Base-by-base conservation (phyloP, 2,329 filamentous ascomycete genomes). In the Paraconiothyrium sp. region DNA sequence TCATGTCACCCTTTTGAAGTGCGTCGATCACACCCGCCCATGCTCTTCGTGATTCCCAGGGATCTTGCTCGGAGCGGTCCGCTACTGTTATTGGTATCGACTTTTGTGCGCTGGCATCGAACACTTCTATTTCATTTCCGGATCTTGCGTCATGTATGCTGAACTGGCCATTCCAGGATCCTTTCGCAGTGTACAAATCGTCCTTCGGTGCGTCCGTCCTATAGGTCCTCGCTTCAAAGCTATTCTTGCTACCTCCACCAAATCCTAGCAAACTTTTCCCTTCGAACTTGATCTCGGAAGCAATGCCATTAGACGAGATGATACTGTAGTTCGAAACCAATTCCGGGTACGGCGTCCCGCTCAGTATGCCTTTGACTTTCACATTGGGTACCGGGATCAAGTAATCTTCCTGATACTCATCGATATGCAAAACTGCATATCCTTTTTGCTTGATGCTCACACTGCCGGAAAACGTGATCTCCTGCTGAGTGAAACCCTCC, bases 371-470 rank as follows among this genome's bases (percentile, higher is more conserved):
- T 46, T 80, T 80, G n/a, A 83, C 79, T 59, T 81, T 81, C 14
- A 83, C 76, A 50, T 81, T 77, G 0, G 81, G 81, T 5, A 83
- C 68, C 1, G 81, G 81, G 30, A 83, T 79, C 2, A 83, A 63
- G 59, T 82, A 83, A 59, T 82, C 77, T 61, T 83, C 81, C 11
- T 80, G 67, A 58, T 73, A 80, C n/a, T 76, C 72, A 59, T 83
- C 80, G 32, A 84, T 69, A 50, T 80, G 79, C 57, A 82, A 58
- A 9, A 83, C 71, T 0, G 81, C 80, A 58, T 83, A 81, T 3
- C 82, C 82, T 46, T 79, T 82, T 60, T 83, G 81, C 66, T 81
- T 81, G 58, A 83, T 81, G 62, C 76, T 81, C 8, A 83, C 80
- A 34, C 70, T 78, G 1, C 80, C 80, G 5, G 71, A 78, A 57